Conservation (phyloP, 2,329 filamentous ascomycete genomes). For the Apiospora kogelbergensis region DNA sequence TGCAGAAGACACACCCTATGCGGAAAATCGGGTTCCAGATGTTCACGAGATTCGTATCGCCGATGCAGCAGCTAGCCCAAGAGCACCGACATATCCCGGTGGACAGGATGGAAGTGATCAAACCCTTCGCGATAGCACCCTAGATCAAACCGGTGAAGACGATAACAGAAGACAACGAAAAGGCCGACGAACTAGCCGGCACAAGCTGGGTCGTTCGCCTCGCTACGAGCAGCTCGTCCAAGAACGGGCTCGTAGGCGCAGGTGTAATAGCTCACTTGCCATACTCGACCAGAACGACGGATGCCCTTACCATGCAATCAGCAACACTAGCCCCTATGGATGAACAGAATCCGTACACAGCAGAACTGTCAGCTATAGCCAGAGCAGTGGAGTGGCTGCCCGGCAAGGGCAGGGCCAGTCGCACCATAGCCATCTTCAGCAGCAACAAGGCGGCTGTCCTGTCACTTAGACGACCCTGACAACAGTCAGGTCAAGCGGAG, state of each 20-base stretch:
- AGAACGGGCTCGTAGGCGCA: neutral
- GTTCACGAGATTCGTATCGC: slow-evolving; percentile 14
- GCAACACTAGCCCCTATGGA: neutral
- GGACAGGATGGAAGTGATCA: slow-evolving; percentile 13
- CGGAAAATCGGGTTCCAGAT: slow-evolving; percentile 11
- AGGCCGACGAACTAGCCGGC: slow-evolving; percentile 1
- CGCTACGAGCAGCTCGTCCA: slow-evolving; percentile 2
- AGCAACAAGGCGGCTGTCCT: slow-evolving; percentile 11
- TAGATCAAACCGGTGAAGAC: neutral
- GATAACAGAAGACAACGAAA: neutral
- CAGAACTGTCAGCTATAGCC: slow-evolving; percentile 9
- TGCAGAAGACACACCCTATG: slow-evolving; percentile 20
- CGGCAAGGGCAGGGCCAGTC: neutral
- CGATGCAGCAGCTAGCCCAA: slow-evolving; percentile 16
- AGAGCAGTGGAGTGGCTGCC: neutral
- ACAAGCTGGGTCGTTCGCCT: neutral
- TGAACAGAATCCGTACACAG: slow-evolving; percentile 12
- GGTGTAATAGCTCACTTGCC: slow-evolving; percentile 1
- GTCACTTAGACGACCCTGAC: slow-evolving; percentile 6
- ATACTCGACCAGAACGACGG: neutral
- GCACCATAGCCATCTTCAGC: neutral
- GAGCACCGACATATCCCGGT: slow-evolving; percentile 10
- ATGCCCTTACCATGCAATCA: neutral
- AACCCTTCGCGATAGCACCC: slow-evolving; percentile 11
- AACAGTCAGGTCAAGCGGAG: slow-evolving; percentile 9